A percentile compares a stretch with the other conserved stretches of the same genome.
Evolutionary conservation across 164 flowering plant genomes (phyloP).

Genomic region (Dillenia turbinata): DNA sequence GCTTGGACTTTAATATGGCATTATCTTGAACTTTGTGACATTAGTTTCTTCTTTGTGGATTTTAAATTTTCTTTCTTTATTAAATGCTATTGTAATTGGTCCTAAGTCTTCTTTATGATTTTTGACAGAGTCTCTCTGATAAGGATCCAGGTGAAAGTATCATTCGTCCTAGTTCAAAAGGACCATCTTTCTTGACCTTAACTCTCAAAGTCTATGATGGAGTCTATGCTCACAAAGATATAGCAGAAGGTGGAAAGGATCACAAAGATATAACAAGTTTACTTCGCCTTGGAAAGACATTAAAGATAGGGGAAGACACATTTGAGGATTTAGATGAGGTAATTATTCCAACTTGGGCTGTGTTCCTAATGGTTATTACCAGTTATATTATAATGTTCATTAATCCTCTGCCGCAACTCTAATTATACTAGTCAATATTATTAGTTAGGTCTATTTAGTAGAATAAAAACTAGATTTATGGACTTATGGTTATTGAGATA

Average conservation of each 20-base stretch:
- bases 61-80: background rate
- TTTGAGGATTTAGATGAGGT: conserved; percentile 98
- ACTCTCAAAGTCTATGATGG: conserved; percentile 88
- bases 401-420: too few species aligned
- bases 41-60: too few species aligned
- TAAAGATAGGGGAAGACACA: conserved; percentile 92
- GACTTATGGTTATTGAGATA: too few species aligned
- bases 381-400: too few species aligned
- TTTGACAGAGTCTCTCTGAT: conserved; percentile 65
- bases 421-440: too few species aligned
- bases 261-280: conserved; percentile 91
- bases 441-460: too few species aligned
- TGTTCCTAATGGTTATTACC: too few species aligned
- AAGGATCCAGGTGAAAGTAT: conserved; percentile 95
- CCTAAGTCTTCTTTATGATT: background rate
- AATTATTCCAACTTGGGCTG: conserved; percentile 1
- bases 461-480: too few species aligned
- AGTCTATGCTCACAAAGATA: conserved; percentile 92
- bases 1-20: background rate
- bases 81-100: background rate
- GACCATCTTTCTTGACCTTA: conserved; percentile 75
- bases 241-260: conserved; percentile 89
- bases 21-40: background rate
- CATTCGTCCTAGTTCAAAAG: conserved; percentile 88
- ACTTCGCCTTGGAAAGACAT: conserved; percentile 82